These are phyloP conservation scores for Gamarada debralockiae DNA, from an alignment of 495 filamentous ascomycete genomes.

Conservation along the genomic window DNA sequence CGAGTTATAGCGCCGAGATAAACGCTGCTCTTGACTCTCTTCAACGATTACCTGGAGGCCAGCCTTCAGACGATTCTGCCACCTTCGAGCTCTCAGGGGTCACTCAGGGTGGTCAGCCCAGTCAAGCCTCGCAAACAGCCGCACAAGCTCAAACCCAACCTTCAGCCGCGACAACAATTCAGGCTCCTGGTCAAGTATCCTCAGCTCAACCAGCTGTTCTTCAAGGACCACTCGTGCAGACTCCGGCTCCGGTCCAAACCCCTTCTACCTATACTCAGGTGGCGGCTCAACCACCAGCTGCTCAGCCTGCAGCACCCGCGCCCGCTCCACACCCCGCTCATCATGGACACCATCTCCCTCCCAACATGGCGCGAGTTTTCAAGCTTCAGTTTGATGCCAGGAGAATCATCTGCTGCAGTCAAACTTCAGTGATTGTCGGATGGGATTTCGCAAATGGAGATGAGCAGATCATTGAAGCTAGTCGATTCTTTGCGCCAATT, in stretches of 20 bases:
- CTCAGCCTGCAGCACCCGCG: constrained; percentile 8
- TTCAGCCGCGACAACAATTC: not conserved
- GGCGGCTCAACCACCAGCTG: constrained; percentile 17
- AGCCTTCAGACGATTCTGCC: not conserved
- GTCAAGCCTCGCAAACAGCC: not conserved
- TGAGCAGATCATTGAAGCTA: constrained; percentile 72
- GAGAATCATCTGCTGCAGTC: constrained; percentile 90
- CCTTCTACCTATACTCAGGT: constrained; percentile 22
- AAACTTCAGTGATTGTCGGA: constrained; percentile 86
- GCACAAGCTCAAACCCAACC: not conserved
- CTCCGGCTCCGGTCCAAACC: not conserved
- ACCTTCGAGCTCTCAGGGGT: not conserved
- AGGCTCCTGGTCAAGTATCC: not conserved
- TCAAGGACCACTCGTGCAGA: not conserved
- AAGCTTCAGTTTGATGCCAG: constrained; percentile 96
- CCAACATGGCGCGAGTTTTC: constrained; percentile 72
- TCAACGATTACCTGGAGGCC: not conserved
- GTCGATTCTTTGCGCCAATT: constrained; percentile 67
- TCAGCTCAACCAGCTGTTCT: not conserved
- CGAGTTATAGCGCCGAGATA: constrained; percentile 35
- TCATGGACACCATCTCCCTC: constrained; percentile 12
- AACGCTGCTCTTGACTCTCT: constrained; percentile 21
- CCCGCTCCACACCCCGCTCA: not conserved
- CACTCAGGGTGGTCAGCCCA: not conserved
- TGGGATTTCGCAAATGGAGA: constrained; percentile 98